Evolutionary conservation across 352 stramenopile species (phyloP).

Genomic region (Globisporangium echinulatum): DNA sequence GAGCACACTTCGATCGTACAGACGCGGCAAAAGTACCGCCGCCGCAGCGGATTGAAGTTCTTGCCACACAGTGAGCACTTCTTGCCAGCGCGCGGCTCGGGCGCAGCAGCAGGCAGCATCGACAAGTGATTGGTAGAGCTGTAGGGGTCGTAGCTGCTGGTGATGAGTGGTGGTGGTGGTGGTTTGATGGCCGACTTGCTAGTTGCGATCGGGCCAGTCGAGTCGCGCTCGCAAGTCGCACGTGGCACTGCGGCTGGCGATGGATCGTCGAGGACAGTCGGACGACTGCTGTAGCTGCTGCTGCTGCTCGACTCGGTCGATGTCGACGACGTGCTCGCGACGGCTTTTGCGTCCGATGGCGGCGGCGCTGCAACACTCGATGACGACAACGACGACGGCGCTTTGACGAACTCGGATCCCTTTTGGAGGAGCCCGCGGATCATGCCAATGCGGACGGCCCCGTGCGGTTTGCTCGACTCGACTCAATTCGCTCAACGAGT

Average conservation of each 20-base stretch:
- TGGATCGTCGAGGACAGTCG: not conserved
- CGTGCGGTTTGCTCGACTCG: too few relatives aligned
- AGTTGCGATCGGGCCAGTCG: constrained; percentile 12
- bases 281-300: constrained; percentile 1
- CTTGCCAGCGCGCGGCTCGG: constrained; percentile 18
- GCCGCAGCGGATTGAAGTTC: constrained; percentile 74
- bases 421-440: constrained; percentile 19
- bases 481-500: too few relatives aligned
- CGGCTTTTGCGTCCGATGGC: not conserved
- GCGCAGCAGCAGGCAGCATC: not conserved
- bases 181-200: constrained; percentile 11
- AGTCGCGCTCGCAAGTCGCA: constrained; percentile 3
- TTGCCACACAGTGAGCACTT: constrained; percentile 77
- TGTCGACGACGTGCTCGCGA: constrained; percentile 1
- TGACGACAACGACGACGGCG: not conserved
- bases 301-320: constrained; percentile 3
- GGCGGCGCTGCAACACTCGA: not conserved
- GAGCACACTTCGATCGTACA: constrained; percentile 60
- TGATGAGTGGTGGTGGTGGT: constrained; percentile 14
- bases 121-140: not conserved
- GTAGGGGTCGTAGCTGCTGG: constrained; percentile 10
- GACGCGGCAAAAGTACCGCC: constrained; percentile 64
- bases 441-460: constrained; percentile 3
- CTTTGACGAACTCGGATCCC: constrained; percentile 5
- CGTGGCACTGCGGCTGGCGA: too few relatives aligned